These are phyloP conservation scores for Hypoxylon subgilvum DNA, from an alignment of 495 filamentous ascomycete species.

Conservation along the genomic window DNA sequence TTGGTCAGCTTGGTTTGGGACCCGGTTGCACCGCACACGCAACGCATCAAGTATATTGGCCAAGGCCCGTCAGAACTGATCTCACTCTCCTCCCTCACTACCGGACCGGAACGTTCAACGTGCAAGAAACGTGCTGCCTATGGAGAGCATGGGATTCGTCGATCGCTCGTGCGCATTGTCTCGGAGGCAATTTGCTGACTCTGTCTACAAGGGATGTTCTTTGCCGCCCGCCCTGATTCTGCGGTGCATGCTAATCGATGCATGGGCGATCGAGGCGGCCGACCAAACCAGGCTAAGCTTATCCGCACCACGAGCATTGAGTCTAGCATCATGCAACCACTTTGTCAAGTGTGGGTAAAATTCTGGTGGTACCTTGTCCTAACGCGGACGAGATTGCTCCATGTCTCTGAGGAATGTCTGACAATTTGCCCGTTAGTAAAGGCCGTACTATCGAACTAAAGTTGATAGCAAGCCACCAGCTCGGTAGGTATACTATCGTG, in stretches of 20 bases:
- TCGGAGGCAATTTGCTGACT: constrained; percentile 31
- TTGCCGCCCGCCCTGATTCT: constrained; percentile 21
- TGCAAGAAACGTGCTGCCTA: constrained; percentile 40
- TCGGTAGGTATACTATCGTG: constrained; percentile 1
- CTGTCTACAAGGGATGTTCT: constrained; percentile 18
- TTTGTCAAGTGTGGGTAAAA: no score
- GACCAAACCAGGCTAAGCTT: constrained; percentile 24
- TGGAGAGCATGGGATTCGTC: constrained; percentile 37
- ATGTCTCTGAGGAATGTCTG: constrained; percentile 21
- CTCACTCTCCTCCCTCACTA: constrained; percentile 9
- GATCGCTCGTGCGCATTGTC: constrained; percentile 22
- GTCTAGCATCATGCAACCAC: constrained; percentile 21
- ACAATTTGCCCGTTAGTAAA: constrained; percentile 1
- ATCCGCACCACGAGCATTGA: constrained; percentile 9
- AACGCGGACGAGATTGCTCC: constrained; percentile 2
- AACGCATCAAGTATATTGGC: constrained; percentile 14
- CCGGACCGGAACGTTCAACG: constrained; percentile 24
- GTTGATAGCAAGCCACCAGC: constrained; percentile 15
- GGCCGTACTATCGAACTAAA: no score
- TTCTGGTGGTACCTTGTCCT: constrained; percentile 11
- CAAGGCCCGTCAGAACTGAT: constrained; percentile 15
- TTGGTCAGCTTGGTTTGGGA: no score
- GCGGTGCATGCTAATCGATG: constrained; percentile 13
- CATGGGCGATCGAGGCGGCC: neutral
- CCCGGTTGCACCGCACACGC: constrained; percentile 25